Conservation (phyloP, 129 eudicot species). For the Heracleum sosnowskyi region DNA sequence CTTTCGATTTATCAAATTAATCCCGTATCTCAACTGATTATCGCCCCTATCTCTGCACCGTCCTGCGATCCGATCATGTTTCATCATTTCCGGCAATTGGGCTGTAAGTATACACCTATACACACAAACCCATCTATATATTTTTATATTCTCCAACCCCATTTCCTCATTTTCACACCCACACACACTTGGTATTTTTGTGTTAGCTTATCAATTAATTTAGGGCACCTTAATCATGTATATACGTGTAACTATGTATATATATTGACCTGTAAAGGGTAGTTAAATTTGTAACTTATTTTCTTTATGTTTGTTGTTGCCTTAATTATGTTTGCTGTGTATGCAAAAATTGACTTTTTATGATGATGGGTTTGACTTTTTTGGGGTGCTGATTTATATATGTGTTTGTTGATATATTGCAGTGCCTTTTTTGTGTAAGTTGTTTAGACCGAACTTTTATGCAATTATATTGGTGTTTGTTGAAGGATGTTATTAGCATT, state of each 20-base stretch:
- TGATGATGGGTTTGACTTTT: not conserved
- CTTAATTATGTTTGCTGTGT: not conserved
- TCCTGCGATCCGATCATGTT: not conserved
- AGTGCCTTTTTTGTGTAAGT: not conserved
- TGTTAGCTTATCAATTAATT: not conserved
- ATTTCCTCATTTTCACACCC: not conserved
- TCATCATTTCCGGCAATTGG: constrained; percentile 3
- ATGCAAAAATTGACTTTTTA: not conserved
- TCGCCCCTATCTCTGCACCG: too few species aligned
- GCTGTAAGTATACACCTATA: not conserved
- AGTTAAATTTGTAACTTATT: not conserved
- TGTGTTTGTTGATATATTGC: not conserved
- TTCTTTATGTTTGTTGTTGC: not conserved
- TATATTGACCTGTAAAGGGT: not conserved
- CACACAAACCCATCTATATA: not conserved
- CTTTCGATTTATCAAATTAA: too few species aligned
- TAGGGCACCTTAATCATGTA: not conserved
- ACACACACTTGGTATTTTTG: not conserved
- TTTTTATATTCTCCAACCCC: not conserved
- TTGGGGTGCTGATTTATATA: not conserved
- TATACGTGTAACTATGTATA: not conserved
- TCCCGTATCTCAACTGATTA: too few species aligned
- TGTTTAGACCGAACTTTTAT: constrained; percentile 33
- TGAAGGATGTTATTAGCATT: not conserved
- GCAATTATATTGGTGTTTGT: not conserved